These are phyloP conservation scores for Draba incana DNA, from an alignment of 345 rosid species.

Conservation along the genomic window DNA sequence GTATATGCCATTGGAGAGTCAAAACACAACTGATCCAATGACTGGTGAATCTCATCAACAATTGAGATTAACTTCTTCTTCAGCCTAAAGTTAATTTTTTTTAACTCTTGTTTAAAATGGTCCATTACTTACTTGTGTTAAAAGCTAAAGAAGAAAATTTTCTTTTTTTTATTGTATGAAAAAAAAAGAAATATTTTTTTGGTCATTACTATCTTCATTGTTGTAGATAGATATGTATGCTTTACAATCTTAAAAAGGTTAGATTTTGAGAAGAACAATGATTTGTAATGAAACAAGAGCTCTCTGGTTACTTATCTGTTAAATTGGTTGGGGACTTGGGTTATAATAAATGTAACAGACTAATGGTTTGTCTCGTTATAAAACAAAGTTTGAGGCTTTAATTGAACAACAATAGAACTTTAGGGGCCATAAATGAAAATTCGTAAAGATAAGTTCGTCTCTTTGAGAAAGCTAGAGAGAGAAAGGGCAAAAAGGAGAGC, in stretches of 20 bases:
- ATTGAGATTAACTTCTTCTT: conserved; percentile 37
- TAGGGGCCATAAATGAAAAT: neutral
- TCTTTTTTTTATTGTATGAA: neutral
- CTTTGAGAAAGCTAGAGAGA: neutral
- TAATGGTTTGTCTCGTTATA: neutral
- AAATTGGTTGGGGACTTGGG: conserved; percentile 1
- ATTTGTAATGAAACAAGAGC: conserved; percentile 10
- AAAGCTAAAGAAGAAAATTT: conserved; percentile 28
- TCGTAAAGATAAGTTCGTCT: neutral
- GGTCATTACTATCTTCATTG: conserved; percentile 1
- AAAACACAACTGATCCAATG: conserved; percentile 44
- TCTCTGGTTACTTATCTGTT: conserved; percentile 10
- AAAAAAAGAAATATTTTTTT: neutral
- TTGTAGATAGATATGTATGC: conserved; percentile 25
- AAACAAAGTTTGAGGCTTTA: neutral
- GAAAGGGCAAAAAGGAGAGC: conserved; percentile 33
- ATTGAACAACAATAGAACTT: neutral
- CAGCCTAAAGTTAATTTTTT: conserved; percentile 23
- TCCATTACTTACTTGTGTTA: neutral
- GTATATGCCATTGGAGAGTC: conserved; percentile 94
- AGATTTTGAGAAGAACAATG: neutral
- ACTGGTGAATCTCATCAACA: conserved; percentile 38
- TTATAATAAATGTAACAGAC: neutral
- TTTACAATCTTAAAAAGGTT: neutral
- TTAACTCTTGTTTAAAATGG: neutral